Evolutionary conservation across 1,139 yeast genomes (phyloP), one percentile per base, ranked within the genome.

Genomic region (Protomyces lactucae-debilis): DNA sequence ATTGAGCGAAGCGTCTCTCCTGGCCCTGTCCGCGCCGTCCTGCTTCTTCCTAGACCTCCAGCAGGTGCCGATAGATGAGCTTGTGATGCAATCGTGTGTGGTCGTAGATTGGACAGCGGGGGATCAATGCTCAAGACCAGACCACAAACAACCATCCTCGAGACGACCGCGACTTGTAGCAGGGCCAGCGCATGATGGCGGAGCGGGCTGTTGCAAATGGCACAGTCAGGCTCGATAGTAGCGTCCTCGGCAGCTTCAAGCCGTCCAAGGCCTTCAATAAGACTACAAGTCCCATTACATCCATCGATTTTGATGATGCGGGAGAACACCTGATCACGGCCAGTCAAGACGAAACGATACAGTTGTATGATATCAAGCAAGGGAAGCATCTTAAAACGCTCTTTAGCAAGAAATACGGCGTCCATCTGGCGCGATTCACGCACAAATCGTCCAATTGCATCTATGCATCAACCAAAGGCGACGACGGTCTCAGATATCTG

Each of bases 371-470:
- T 75, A 81, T 85, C 35, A 81, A 84, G 57, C 80, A 83, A 64
- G 97, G 97, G 0, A 79, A 82, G 65, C 68, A 65, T 35, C 65
- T 60, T 71, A 73, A 70, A 64, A 85, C 90, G 5, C 81, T 89
- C 4, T 87, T 84, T 69, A 86, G 95, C 28, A 93, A 90, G 75
- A 93, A 93, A 73, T 93, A 93, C 71, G 99, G 99, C 0, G 90
- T 92, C 65, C 91, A 89, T 72, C 76, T 89, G 52, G 97, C 97
- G 1, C 80, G 85, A 57, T 93, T 93, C 74, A 86, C 97, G 0
- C 96, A 90, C 71, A 81, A 82, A 55, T 86, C 85, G 53, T 80
- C 84, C 65, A 85, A 87, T 69, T 86, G 95, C 71, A 78, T 93
- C 3, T 90, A 88, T 72, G 92, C 96, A 0, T 87, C 97, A 3